These are phyloP conservation scores for Salix exigua DNA, from an alignment of 345 rosid species.

Conservation along the genomic window DNA sequence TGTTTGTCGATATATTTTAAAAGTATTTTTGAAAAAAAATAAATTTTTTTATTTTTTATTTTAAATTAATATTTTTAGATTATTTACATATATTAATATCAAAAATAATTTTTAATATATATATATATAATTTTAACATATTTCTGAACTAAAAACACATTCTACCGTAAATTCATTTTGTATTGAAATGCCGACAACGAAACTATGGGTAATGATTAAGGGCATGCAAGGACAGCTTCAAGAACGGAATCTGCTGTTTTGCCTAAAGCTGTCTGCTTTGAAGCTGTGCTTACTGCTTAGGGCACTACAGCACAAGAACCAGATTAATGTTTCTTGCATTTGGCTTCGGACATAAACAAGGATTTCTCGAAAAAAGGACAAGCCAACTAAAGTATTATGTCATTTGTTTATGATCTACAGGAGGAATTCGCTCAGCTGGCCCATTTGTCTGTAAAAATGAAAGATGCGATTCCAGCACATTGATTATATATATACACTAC, in stretches of 20 bases:
- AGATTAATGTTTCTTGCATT: background rate
- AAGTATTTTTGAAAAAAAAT: too few species aligned
- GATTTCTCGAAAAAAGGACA: background rate
- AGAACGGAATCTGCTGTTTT: background rate
- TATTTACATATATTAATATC: too few species aligned
- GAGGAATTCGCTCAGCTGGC: background rate
- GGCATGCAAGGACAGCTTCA: background rate
- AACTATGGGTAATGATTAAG: background rate
- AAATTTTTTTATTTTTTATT: too few species aligned
- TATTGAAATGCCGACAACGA: background rate
- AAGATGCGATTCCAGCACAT: too few species aligned
- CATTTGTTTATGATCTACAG: background rate
- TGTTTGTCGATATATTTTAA: too few species aligned
- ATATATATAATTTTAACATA: too few species aligned
- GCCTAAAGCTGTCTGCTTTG: background rate
- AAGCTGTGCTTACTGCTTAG: background rate
- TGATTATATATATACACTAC: too few species aligned
- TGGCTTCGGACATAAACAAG: background rate
- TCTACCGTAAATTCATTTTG: background rate
- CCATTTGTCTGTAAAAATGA: background rate
- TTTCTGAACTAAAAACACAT: too few species aligned
- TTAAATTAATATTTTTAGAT: too few species aligned
- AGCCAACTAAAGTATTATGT: background rate
- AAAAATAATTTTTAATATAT: too few species aligned
- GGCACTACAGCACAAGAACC: background rate